These are phyloP conservation scores for Penicillium odoratum DNA, from an alignment of 495 filamentous ascomycete species.

Conservation along the genomic window DNA sequence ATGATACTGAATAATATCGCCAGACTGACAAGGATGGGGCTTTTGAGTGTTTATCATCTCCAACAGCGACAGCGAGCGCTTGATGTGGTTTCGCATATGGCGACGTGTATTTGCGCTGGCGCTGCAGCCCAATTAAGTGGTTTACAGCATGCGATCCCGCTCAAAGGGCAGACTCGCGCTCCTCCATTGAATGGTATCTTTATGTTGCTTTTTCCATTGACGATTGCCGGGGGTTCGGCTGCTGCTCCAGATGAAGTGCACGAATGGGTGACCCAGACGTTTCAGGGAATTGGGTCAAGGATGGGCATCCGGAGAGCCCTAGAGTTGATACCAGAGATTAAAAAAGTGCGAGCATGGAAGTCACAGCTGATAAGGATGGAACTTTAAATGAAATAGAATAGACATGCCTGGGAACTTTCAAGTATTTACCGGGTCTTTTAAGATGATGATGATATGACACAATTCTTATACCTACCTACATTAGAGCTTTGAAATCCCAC, in stretches of 20 bases:
- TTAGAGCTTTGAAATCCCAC: no score
- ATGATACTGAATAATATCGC: slow-evolving; percentile 12
- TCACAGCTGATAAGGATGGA: not conserved
- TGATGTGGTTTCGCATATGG: slow-evolving; percentile 18
- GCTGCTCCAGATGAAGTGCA: slow-evolving; percentile 30
- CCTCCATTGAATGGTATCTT: slow-evolving; percentile 32
- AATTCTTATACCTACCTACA: no score
- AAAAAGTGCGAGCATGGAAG: slow-evolving; percentile 11
- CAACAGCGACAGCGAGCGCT: slow-evolving; percentile 20
- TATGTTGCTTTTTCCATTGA: slow-evolving; percentile 32
- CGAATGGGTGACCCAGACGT: slow-evolving; percentile 28
- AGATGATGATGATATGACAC: no score
- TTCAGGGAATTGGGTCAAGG: slow-evolving; percentile 29
- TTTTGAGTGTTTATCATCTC: slow-evolving; percentile 3
- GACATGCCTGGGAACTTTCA: not conserved
- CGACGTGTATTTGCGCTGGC: slow-evolving; percentile 21
- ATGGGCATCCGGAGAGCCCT: slow-evolving; percentile 31
- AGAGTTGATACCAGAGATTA: slow-evolving; percentile 21
- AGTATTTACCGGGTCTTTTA: not conserved
- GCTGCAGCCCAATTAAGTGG: slow-evolving; percentile 20
- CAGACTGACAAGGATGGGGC: slow-evolving; percentile 5
- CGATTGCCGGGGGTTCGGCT: slow-evolving; percentile 28
- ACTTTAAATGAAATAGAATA: not conserved
- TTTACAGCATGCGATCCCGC: slow-evolving; percentile 1
- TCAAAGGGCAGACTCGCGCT: not conserved